A percentile compares a stretch with the other conserved stretches of the same genome.
These are phyloP conservation scores for Penicillium sp. DNA, from an alignment of 2,329 filamentous ascomycete genomes.

Conservation along the genomic window DNA sequence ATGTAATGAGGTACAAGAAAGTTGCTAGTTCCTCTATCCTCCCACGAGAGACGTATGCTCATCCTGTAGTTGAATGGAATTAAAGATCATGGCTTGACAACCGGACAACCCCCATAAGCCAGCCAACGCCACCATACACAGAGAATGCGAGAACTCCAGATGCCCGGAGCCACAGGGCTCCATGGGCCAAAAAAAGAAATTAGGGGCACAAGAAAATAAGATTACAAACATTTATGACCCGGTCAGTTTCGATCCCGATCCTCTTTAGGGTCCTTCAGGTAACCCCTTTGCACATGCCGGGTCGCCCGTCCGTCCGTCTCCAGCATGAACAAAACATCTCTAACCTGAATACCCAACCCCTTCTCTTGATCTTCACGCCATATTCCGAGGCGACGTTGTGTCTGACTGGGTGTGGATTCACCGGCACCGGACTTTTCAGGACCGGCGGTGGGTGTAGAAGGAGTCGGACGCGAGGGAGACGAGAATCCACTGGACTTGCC, in stretches of 20 bases:
- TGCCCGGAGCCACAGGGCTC: background rate
- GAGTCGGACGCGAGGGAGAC: constrained; percentile 34
- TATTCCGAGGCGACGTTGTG: constrained; percentile 62
- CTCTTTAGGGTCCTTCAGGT: constrained; percentile 43
- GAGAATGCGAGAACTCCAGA: constrained; percentile 18
- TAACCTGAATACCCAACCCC: constrained; percentile 75
- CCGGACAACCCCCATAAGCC: background rate
- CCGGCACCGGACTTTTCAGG: constrained; percentile 30
- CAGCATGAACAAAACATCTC: constrained; percentile 76
- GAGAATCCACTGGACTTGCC: constrained; percentile 39
- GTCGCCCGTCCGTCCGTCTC: constrained; percentile 67
- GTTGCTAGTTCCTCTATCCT: background rate
- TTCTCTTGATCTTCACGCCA: constrained; percentile 76
- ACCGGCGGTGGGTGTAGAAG: constrained; percentile 31
- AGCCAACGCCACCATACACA: constrained; percentile 21
- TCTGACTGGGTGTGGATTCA: constrained; percentile 40
- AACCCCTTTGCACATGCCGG: constrained; percentile 45
- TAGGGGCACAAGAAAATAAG: constrained; percentile 17
- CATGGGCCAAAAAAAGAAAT: constrained; percentile 9
- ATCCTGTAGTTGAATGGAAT: constrained; percentile 7
- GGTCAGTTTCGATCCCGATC: constrained; percentile 40
- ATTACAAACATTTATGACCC: constrained; percentile 18
- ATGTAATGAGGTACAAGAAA: constrained; percentile 5
- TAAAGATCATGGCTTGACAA: constrained; percentile 8
- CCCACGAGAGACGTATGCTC: constrained; percentile 2